Base-by-base conservation (phyloP, 176 grass and related monocot species). In the Oryza brachyantha region DNA sequence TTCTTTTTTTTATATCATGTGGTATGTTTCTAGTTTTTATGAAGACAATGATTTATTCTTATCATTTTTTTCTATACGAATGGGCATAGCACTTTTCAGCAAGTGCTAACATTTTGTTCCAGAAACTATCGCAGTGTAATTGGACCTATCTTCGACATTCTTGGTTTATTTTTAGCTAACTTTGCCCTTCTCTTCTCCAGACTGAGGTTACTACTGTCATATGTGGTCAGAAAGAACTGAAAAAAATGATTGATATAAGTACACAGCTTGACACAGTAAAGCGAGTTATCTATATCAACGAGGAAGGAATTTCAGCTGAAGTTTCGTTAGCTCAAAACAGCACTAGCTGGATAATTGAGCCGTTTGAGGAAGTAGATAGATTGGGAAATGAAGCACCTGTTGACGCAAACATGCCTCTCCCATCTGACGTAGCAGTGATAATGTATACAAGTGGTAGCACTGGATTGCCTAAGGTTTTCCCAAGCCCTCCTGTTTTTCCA, bases 371-470 rank as follows among this genome's bases (percentile, higher is more conserved):
- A 65, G 92, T 95, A 74, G 71, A 64, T 68, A 93, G 67, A 65
- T 77, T 94, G 59, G 96, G 96, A 68, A 57, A 39, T 68, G 90
- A 91, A 90, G 64, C 84, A 63, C 92, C 85, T 77, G 84, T 93
- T 82, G 85, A 91, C 63, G 61, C 92, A 41, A 74, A 81, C 67
- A 78, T 94, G 81, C 96, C 96, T 83, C 78, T 79, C 22, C 45
- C 87, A 25, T 85, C 90, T 42, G 96, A 99, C 38, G 66, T 89
- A 60, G 96, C 96, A 17, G 92, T 99, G 79, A 89, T 99, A 78
- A 99, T 99, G 90, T 99, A 99, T 74, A 99, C 96, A 73, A 99
- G 96, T 76, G 96, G 96, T 52, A 99, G 96, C 81, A 99, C 96
- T 45, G 92, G 90, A 29, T 87, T 99, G 42, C 92, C 96, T 58